phyloP scores from a whole-genome alignment of 352 stramenopile species.

The Blastocystis sp. region DNA sequence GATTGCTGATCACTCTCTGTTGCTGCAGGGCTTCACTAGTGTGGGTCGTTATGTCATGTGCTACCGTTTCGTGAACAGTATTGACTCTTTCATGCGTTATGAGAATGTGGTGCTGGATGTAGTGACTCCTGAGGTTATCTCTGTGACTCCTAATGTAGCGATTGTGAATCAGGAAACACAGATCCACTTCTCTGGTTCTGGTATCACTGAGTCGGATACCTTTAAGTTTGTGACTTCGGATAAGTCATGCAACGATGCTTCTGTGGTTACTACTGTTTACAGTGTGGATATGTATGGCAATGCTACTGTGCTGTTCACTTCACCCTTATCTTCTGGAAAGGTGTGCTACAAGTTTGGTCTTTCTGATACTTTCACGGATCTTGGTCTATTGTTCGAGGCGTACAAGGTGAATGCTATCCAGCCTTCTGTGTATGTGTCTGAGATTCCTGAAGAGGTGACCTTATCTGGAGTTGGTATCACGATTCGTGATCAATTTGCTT shows the following conservation, averaged over 20 bases:
- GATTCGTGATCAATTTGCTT: conserved; percentile 1
- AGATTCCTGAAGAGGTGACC: conserved; percentile 20
- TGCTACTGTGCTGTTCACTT: neutral
- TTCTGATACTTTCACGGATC: neutral
- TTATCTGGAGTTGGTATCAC: conserved; percentile 55
- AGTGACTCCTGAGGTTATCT: neutral
- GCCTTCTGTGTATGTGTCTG: neutral
- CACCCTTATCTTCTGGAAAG: conserved; percentile 44
- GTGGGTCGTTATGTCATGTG: conserved; percentile 24
- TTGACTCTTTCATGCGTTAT: conserved; percentile 49
- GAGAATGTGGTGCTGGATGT: conserved; percentile 4
- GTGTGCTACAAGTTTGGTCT: conserved; percentile 57
- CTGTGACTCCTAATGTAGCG: conserved; percentile 18
- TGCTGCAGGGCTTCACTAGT: neutral
- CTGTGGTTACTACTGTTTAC: neutral
- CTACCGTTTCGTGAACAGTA: conserved; percentile 53
- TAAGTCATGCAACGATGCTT: neutral
- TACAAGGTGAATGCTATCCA: conserved; percentile 18
- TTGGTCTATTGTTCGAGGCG: conserved; percentile 45
- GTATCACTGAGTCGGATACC: conserved; percentile 44
- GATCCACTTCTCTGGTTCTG: conserved; percentile 16
- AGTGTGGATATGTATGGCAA: neutral
- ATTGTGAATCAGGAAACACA: neutral
- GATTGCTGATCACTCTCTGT: neutral
- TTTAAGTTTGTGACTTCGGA: conserved; percentile 31